Percentiles rank a stretch among this genome's conserved stretches.
Conservation (phyloP, 331 rosid genomes). For the Dryas integrifolia region DNA sequence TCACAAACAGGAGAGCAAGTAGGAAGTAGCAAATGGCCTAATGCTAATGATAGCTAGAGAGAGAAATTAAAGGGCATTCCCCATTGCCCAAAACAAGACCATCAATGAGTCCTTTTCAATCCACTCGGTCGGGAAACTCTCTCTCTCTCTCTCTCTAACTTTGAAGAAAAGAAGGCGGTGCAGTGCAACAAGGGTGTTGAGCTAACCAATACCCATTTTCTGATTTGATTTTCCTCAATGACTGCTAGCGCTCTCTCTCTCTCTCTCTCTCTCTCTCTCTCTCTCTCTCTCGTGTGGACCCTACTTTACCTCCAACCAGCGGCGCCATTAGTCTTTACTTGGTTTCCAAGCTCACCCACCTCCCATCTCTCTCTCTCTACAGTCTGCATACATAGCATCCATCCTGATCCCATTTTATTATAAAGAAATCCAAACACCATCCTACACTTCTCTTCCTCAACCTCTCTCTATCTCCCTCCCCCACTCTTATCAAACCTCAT, state of each 20-base stretch:
- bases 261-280: conserved; percentile 18
- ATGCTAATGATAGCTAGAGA: neutral
- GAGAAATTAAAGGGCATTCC: conserved; percentile 35
- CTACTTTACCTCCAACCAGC: conserved; percentile 50
- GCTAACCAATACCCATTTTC: conserved; percentile 31
- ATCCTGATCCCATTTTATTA: conserved; percentile 1
- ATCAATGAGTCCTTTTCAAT: conserved; percentile 46
- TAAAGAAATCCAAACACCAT: conserved; percentile 32
- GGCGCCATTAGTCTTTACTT: conserved; percentile 86
- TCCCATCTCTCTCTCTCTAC: conserved; percentile 14
- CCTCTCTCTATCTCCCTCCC: neutral
- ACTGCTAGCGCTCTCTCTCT: neutral
- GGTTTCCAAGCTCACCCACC: conserved; percentile 79
- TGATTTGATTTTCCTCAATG: conserved; percentile 5
- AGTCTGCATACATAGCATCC: neutral
- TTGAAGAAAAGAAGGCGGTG: neutral
- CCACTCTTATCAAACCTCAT: conserved; percentile 15
- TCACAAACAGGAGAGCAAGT: neutral
- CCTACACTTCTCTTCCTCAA: neutral
- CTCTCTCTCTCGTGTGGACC: conserved; percentile 48
- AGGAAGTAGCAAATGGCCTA: neutral
- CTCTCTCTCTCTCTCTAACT: conserved; percentile 4
- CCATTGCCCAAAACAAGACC: conserved; percentile 48
- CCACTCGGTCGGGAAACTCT: conserved; percentile 27
- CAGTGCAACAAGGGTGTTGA: conserved; percentile 27